phyloP scores from a whole-genome alignment of 352 stramenopile species.

The Globisporangium spiculum region DNA sequence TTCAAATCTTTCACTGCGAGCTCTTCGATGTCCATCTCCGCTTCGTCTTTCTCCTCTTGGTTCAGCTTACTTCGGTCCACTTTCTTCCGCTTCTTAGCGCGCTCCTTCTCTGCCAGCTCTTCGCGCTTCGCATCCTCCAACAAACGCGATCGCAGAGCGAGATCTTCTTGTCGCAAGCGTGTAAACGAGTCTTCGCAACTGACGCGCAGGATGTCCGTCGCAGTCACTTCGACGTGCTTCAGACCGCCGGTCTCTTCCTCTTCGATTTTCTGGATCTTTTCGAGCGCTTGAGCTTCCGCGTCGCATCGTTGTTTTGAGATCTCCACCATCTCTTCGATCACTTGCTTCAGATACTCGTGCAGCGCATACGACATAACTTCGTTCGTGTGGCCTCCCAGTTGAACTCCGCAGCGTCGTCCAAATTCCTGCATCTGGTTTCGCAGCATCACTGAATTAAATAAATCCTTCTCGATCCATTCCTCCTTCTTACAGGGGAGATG shows the following conservation, averaged over 20 bases:
- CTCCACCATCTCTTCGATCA: slow-evolving; percentile 85
- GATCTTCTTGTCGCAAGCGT: slow-evolving; percentile 59
- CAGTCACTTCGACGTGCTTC: slow-evolving; percentile 49
- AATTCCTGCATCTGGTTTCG: slow-evolving; percentile 51
- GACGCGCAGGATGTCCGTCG: slow-evolving; percentile 80
- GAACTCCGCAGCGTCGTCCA: slow-evolving; percentile 45
- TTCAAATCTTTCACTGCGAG: slow-evolving; percentile 82
- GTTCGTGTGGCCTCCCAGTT: slow-evolving; percentile 50
- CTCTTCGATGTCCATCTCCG: slow-evolving; percentile 85
- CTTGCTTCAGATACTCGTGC: slow-evolving; percentile 84
- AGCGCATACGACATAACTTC: slow-evolving; percentile 85
- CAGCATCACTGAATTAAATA: slow-evolving; percentile 74
- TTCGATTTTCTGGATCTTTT: slow-evolving; percentile 46
- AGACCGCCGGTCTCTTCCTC: slow-evolving; percentile 18
- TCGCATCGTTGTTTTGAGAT: slow-evolving; percentile 75
- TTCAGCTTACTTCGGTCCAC: slow-evolving; percentile 73
- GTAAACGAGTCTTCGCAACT: slow-evolving; percentile 82
- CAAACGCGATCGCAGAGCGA: slow-evolving; percentile 50
- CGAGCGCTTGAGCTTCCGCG: slow-evolving; percentile 39
- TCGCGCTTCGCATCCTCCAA: slow-evolving; percentile 81
- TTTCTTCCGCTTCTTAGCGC: slow-evolving; percentile 86
- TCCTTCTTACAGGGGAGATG: slow-evolving; percentile 69
- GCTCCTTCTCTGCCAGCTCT: slow-evolving; percentile 71
- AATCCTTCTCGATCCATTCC: slow-evolving; percentile 75
- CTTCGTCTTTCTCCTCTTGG: slow-evolving; percentile 82